Evolutionary conservation across 129 eudicot genomes (phyloP).

Genomic region (Escallonia rubra): DNA sequence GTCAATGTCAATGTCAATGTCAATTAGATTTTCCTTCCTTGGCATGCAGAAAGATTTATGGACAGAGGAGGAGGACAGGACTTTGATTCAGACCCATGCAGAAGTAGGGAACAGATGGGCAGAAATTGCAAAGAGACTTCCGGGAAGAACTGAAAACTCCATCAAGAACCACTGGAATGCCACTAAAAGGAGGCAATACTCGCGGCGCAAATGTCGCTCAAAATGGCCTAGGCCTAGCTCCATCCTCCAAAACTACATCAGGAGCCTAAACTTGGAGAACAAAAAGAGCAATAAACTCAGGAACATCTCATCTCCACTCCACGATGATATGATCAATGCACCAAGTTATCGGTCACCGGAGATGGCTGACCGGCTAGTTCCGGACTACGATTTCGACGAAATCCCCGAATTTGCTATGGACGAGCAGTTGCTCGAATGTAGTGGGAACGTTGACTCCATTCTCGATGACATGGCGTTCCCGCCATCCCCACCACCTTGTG

Average conservation of each 20-base stretch:
- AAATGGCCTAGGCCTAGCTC: conserved; percentile 77
- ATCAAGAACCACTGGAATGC: conserved; percentile 94
- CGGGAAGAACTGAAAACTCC: conserved; percentile 82
- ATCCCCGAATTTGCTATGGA: conserved; percentile 42
- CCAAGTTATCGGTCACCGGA: conserved; percentile 4
- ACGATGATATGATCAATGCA: no score
- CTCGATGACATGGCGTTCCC: conserved; percentile 26
- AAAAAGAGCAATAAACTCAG: conserved; percentile 19
- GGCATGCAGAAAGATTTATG: conserved; percentile 69
- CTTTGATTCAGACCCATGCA: conserved; percentile 58
- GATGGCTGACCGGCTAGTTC: conserved; percentile 18
- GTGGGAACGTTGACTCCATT: conserved; percentile 27
- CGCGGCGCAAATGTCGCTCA: conserved; percentile 65
- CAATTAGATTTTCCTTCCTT: background rate
- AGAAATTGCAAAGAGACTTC: conserved; percentile 70
- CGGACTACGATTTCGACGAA: conserved; percentile 38
- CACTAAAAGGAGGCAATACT: conserved; percentile 70
- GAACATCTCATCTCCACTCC: background rate
- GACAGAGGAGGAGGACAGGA: conserved; percentile 83
- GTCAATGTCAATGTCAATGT: no score
- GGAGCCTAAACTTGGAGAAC: conserved; percentile 46
- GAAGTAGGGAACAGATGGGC: conserved; percentile 92
- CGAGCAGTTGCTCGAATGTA: conserved; percentile 44
- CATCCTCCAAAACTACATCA: conserved; percentile 69
- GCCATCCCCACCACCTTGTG: background rate